Percentiles rank a stretch among this genome's conserved stretches.
Evolutionary conservation across 1,284 basidiomycete species (phyloP).

Genomic region (Exobasidium cylindrosporum): DNA sequence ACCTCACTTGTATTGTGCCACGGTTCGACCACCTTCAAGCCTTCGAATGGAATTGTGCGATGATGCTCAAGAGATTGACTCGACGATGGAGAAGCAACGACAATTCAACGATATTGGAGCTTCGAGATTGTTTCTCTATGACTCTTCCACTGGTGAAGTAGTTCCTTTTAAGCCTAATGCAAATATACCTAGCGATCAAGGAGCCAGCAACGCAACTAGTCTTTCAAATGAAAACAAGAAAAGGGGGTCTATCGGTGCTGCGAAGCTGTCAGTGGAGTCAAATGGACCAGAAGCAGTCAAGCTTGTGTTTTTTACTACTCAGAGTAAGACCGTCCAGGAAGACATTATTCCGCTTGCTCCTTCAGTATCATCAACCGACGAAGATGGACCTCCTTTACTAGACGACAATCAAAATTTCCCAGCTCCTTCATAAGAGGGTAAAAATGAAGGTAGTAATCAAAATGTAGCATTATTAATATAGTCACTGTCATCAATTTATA

Average conservation of each 20-base stretch:
- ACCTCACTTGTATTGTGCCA: neutral
- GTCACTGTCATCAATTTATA: neutral
- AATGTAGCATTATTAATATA: neutral
- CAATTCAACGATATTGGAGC: neutral
- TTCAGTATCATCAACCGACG: neutral
- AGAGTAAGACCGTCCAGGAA: neutral
- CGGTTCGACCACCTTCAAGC: neutral
- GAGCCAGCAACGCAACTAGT: neutral
- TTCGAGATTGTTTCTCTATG: neutral
- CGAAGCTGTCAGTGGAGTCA: neutral
- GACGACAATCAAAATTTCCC: neutral
- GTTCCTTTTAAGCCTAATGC: neutral
- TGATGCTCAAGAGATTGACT: neutral
- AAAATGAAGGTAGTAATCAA: neutral
- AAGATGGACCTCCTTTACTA: neutral
- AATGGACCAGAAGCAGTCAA: neutral
- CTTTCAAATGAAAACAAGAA: neutral
- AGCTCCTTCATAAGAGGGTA: neutral
- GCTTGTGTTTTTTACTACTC: neutral
- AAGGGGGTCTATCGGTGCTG: neutral
- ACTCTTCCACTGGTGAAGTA: neutral
- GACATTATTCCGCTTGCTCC: constrained; percentile 45
- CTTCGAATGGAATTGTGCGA: neutral
- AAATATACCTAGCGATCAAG: neutral
- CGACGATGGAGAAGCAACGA: too few species aligned